Percentiles rank a stretch among this genome's conserved stretches.
phyloP scores from a whole-genome alignment of 2,329 filamentous ascomycete species.

The Colletotrichum tabaci region DNA sequence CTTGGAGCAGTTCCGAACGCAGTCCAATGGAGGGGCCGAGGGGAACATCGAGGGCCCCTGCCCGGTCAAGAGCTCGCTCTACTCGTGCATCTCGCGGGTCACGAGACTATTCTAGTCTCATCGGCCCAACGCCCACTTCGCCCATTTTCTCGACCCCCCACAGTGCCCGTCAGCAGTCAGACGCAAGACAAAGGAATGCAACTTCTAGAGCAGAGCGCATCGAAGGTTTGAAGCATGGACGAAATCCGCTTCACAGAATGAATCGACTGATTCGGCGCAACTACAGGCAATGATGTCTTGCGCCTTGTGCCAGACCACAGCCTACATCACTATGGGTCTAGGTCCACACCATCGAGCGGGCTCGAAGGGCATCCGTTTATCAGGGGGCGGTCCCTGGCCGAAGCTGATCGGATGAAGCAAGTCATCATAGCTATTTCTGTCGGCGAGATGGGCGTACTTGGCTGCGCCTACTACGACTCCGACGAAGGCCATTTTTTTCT shows the following conservation, averaged over 20 bases:
- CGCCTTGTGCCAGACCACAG: neutral
- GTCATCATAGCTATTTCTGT: constrained; percentile 87
- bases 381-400: neutral
- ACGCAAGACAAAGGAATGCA: neutral
- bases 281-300: neutral
- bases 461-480: constrained; percentile 87
- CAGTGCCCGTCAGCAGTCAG: neutral
- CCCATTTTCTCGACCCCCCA: constrained; percentile 22
- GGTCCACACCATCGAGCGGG: neutral
- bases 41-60: neutral
- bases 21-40: neutral
- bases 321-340: neutral
- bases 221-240: neutral
- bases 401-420: constrained; percentile 60
- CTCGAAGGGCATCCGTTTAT: neutral
- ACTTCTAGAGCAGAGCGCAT: neutral
- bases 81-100: neutral
- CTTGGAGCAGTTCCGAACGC: neutral
- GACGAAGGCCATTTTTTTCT: constrained; percentile 79
- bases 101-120: constrained; percentile 10
- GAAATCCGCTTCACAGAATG: too few relatives aligned
- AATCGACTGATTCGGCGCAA: neutral
- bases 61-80: neutral
- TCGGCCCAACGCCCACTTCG: constrained; percentile 8
- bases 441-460: constrained; percentile 78